Base-by-base conservation (phyloP, 768 basidiomycete genomes). In the Hortiboletus flavorubellus region DNA sequence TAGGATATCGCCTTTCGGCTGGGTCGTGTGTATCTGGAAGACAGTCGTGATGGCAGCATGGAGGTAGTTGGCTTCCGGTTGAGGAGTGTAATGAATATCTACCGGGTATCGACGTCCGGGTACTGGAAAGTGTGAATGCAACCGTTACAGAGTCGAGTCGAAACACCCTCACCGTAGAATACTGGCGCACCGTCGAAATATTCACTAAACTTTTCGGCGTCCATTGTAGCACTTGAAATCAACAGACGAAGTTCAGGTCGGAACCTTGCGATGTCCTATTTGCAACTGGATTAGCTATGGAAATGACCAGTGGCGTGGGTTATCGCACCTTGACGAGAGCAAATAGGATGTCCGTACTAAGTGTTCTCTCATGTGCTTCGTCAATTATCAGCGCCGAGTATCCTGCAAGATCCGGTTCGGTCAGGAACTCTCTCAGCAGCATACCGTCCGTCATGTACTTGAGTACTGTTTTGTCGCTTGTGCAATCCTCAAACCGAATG, bases 401-500 rank as follows among this genome's bases (percentile, higher is more conserved):
- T 5, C 92, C 92, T 14, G 93, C 96, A 51, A 99, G 73, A 75
- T 95, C 93, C 0, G 97, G 97, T 71, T 99, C 97, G 10, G 97
- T 98, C 66, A 99, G 75, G 73, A 98, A 98, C 72, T 98, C 94
- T 65, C 97, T 83, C 43, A 98, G 75, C 29, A 99, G 79, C 97
- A 99, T 98, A 34, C 97, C 97, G 67, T 99, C 97, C 42, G 97
- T 99, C 97, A 99, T 97, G 74, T 99, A 99, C 74, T 99, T 98
- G 66, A 99, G 78, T 42, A 95, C 89, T 5, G 97, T 99, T 78
- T 97, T 98, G 78, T 98, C 94, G 76, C 93, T 97, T 18, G 97
- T 99, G 71, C 94, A 97, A 72, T 99, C 97, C 73, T 99, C 97
- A 75, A 99, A 99, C 33, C 97, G 92, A 63, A 99, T 99, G 34